Conservation (phyloP, 2,329 filamentous ascomycete species). For the Clarireedia monteithiana region DNA sequence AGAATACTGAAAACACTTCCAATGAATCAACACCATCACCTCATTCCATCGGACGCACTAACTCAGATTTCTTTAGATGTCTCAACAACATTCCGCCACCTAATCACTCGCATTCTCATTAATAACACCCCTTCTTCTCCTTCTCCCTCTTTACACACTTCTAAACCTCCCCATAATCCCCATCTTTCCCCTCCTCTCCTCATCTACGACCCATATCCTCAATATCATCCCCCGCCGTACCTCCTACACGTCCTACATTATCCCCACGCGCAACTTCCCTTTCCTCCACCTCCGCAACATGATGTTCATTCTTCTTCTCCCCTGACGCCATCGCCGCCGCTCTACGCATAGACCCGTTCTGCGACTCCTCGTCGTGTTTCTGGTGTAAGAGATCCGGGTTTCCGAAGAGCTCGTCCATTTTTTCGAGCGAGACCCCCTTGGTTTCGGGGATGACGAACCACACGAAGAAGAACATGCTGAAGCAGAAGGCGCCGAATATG, state of each 20-base stretch:
- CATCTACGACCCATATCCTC: background rate
- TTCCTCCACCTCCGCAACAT: background rate
- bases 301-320: no score
- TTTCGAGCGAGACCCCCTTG: constrained; percentile 55
- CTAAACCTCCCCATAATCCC: no score
- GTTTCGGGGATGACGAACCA: constrained; percentile 50
- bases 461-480: constrained; percentile 42
- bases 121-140: background rate
- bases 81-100: no score
- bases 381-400: background rate
- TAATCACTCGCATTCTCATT: no score
- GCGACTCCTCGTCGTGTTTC: constrained; percentile 1
- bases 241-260: background rate
- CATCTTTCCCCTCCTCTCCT: no score
- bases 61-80: no score
- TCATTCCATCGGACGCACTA: no score
- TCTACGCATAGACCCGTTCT: background rate
- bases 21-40: background rate
- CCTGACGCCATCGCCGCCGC: no score
- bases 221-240: background rate
- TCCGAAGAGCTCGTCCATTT: constrained; percentile 18
- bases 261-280: background rate
- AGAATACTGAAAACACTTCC: no score
- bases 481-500: constrained; percentile 54
- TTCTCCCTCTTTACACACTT: background rate